Evolutionary conservation across 148 eudicot species (phyloP).

Genomic region (Linanthus parryae): DNA sequence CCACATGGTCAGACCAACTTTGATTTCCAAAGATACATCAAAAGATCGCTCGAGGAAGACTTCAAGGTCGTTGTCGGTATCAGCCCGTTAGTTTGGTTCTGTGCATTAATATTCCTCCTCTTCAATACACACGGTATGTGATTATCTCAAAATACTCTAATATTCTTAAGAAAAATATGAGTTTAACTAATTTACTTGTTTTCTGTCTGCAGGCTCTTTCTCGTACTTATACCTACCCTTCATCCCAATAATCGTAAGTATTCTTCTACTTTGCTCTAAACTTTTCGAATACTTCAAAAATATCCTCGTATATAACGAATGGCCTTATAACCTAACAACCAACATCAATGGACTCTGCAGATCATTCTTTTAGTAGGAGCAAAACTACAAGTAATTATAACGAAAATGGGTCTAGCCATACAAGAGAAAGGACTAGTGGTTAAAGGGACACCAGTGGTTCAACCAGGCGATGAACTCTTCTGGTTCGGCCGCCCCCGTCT

Average conservation of each 20-base stretch:
- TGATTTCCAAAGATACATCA: slow-evolving; percentile 53
- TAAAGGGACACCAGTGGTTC: slow-evolving; percentile 34
- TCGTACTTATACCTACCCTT: slow-evolving; percentile 39
- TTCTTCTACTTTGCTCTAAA: too few relatives aligned
- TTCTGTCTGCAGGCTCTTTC: slow-evolving; percentile 21
- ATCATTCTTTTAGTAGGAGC: slow-evolving; percentile 42
- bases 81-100: slow-evolving; percentile 47
- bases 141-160: neutral
- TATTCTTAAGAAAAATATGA: neutral
- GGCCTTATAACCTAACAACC: too few relatives aligned
- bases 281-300: too few relatives aligned
- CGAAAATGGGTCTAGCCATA: slow-evolving; percentile 38
- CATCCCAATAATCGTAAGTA: slow-evolving; percentile 36
- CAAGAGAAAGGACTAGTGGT: slow-evolving; percentile 38
- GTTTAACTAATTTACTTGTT: neutral
- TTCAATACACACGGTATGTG: slow-evolving; percentile 40
- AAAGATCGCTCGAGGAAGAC: slow-evolving; percentile 51
- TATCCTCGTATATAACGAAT: too few relatives aligned
- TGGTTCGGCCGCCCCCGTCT: slow-evolving; percentile 48
- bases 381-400: slow-evolving; percentile 45
- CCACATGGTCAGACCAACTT: slow-evolving; percentile 31
- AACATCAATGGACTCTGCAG: too few relatives aligned
- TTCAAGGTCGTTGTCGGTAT: slow-evolving; percentile 60
- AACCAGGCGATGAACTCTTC: slow-evolving; percentile 43
- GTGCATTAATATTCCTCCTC: slow-evolving; percentile 40